These are phyloP conservation scores for Cordyceps cicadae DNA, from an alignment of 2,329 filamentous ascomycete species.

Conservation along the genomic window DNA sequence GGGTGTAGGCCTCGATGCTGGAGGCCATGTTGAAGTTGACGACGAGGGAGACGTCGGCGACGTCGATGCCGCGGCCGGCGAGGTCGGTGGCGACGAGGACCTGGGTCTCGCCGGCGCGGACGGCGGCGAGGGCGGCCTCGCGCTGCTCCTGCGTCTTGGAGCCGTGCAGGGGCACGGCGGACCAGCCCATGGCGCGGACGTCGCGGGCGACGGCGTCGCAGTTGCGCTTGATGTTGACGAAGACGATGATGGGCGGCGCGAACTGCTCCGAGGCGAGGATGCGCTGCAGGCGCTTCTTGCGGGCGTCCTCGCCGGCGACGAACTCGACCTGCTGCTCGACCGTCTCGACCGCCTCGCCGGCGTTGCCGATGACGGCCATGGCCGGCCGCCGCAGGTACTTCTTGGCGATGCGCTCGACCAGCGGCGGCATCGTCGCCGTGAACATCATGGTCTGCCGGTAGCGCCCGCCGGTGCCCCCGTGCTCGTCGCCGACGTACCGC, in stretches of 20 bases:
- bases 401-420: conserved; percentile 90
- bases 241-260: conserved; percentile 88
- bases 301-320: conserved; percentile 81
- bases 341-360: conserved; percentile 92
- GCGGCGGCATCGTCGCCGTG: conserved; percentile 92
- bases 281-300: conserved; percentile 91
- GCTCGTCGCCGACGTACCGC: conserved; percentile 59
- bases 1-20: conserved; percentile 90
- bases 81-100: conserved; percentile 94
- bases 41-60: conserved; percentile 85
- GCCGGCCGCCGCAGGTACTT: conserved; percentile 92
- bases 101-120: conserved; percentile 71
- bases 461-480: conserved; percentile 38
- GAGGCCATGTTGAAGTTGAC: conserved; percentile 99
- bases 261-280: conserved; percentile 77
- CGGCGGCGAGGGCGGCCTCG: conserved; percentile 80
- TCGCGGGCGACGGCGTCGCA: conserved; percentile 92
- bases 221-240: conserved; percentile 99
- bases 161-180: conserved; percentile 82
- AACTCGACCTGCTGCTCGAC: conserved; percentile 97
- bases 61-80: conserved; percentile 94
- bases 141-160: conserved; percentile 97
- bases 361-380: conserved; percentile 88
- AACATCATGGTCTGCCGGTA: conserved; percentile 99
- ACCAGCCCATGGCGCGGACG: conserved; percentile 90